Percentiles rank a stretch among this genome's conserved stretches.
These are phyloP conservation scores for Fusarium udum DNA, from an alignment of 2,329 filamentous ascomycete species.

Conservation along the genomic window DNA sequence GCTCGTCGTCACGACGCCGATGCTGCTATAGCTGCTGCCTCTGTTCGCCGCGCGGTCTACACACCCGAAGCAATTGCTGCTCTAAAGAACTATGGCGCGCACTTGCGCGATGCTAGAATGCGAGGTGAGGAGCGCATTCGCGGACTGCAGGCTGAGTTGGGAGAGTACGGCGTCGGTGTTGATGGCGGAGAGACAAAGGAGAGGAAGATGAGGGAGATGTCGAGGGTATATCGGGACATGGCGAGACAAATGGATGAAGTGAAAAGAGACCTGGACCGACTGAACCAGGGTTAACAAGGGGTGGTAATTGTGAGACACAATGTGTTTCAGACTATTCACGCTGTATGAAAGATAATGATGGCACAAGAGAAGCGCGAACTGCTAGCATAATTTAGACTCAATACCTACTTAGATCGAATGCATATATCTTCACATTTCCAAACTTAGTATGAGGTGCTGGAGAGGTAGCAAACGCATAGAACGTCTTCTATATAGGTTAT, in stretches of 20 bases:
- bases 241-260: slow-evolving; percentile 60
- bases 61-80: slow-evolving; percentile 54
- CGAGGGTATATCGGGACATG: slow-evolving; percentile 61
- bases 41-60: slow-evolving; percentile 55
- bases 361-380: background rate
- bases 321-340: background rate
- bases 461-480: background rate
- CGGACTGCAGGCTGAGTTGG: slow-evolving; percentile 55
- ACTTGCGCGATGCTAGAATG: slow-evolving; percentile 59
- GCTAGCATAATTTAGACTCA: background rate
- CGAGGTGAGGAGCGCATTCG: slow-evolving; percentile 57
- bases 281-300: slow-evolving; percentile 41
- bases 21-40: slow-evolving; percentile 48
- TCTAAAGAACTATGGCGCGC: slow-evolving; percentile 57
- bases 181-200: slow-evolving; percentile 54
- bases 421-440: background rate
- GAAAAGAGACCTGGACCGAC: slow-evolving; percentile 55
- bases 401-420: background rate
- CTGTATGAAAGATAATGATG: background rate
- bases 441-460: background rate
- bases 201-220: slow-evolving; percentile 63
- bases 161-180: slow-evolving; percentile 59
- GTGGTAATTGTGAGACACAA: background rate
- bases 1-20: slow-evolving; percentile 55
- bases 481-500: slow-evolving; percentile 32